Evolutionary conservation across 805 yeast genomes (phyloP).

Genomic region (Candida ipomoeae): DNA sequence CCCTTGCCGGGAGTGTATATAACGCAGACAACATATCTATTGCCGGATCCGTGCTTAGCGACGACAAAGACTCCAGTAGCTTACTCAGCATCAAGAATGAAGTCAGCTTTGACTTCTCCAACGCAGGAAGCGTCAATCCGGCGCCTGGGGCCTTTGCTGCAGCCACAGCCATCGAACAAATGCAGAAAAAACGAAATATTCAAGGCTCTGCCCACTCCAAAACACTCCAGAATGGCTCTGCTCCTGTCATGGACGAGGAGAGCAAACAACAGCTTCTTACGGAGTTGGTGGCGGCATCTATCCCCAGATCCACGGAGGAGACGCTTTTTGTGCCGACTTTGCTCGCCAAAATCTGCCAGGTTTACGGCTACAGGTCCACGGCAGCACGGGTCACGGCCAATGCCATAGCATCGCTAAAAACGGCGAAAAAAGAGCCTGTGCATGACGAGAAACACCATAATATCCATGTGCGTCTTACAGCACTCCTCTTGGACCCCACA

Average conservation of each 20-base stretch:
- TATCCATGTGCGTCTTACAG: slow-evolving; percentile 9
- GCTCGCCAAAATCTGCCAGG: slow-evolving; percentile 63
- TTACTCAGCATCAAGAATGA: slow-evolving; percentile 28
- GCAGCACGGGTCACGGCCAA: slow-evolving; percentile 70
- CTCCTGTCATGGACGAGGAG: slow-evolving; percentile 18
- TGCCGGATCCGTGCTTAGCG: slow-evolving; percentile 40
- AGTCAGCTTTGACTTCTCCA: slow-evolving; percentile 2
- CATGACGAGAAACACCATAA: slow-evolving; percentile 1
- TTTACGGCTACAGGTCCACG: slow-evolving; percentile 66
- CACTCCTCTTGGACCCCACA: slow-evolving; percentile 26
- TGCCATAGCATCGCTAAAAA: slow-evolving; percentile 62
- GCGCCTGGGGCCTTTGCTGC: slow-evolving; percentile 38
- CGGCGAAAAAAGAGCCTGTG: slow-evolving; percentile 24
- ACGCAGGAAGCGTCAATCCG: slow-evolving; percentile 48
- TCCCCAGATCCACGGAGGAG: slow-evolving; percentile 76
- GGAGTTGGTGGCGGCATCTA: slow-evolving; percentile 58
- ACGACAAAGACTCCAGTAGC: slow-evolving; percentile 28
- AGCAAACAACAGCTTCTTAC: slow-evolving; percentile 37
- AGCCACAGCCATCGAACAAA: slow-evolving; percentile 46
- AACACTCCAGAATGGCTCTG: not conserved
- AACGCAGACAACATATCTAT: slow-evolving; percentile 27
- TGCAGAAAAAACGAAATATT: slow-evolving; percentile 32
- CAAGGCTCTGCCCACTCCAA: not conserved
- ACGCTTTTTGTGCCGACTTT: slow-evolving; percentile 70
- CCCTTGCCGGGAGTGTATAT: slow-evolving; percentile 59